Evolutionary conservation across 768 basidiomycete species (phyloP).

Genomic region (Suillus variegatus): DNA sequence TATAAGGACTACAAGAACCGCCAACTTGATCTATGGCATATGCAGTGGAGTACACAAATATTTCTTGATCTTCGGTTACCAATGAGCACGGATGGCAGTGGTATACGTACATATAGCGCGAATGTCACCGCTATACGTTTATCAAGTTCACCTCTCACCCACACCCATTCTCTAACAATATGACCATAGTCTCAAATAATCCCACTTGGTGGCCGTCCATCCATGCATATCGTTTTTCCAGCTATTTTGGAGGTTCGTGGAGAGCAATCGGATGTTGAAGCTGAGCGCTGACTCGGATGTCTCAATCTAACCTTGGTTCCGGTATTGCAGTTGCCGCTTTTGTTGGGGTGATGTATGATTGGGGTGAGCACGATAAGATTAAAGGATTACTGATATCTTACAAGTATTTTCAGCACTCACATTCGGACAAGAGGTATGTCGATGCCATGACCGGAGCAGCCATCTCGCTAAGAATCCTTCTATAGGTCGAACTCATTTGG

Average conservation of each 20-base stretch:
- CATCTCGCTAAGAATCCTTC: not conserved
- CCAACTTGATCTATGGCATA: too few species aligned
- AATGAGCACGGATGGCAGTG: too few species aligned
- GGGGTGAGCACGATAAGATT: not conserved
- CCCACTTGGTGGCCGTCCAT: not conserved
- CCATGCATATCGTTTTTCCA: not conserved
- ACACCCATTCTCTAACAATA: not conserved
- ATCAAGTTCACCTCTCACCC: too few species aligned
- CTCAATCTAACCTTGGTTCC: not conserved
- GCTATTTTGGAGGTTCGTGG: not conserved
- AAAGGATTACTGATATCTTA: not conserved
- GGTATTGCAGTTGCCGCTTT: not conserved
- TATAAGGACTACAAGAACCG: too few species aligned
- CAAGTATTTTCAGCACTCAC: not conserved
- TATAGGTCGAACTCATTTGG: not conserved
- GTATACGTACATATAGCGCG: too few species aligned
- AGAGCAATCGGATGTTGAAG: not conserved
- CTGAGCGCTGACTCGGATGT: not conserved
- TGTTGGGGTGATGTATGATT: not conserved
- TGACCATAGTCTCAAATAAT: not conserved
- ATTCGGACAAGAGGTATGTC: not conserved
- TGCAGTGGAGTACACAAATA: too few species aligned
- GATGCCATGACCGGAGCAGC: not conserved
- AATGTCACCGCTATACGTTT: not conserved
- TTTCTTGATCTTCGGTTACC: too few species aligned